Percentiles rank a stretch among this genome's conserved stretches.
These are phyloP conservation scores for Podaxis sp. DNA, from an alignment of 768 basidiomycete genomes.

Conservation along the genomic window DNA sequence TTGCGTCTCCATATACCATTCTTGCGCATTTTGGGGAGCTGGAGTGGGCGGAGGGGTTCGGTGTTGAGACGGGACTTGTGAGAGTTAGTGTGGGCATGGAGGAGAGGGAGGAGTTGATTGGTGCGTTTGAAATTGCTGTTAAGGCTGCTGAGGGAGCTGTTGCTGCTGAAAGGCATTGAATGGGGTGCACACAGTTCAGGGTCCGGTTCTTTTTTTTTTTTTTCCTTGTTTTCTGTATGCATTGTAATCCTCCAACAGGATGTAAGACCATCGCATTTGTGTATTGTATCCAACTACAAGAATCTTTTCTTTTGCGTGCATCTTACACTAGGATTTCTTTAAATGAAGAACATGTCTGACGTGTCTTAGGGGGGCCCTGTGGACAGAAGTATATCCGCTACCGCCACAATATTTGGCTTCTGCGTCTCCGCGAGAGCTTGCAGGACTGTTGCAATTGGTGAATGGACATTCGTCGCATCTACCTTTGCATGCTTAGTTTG, in stretches of 20 bases:
- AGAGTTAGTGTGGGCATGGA: constrained; percentile 93
- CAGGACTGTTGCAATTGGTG: too few relatives aligned
- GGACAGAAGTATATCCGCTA: too few relatives aligned
- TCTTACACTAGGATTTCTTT: not conserved
- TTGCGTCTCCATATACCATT: constrained; percentile 92
- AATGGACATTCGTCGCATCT: too few relatives aligned
- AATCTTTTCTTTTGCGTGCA: not conserved
- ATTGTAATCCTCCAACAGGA: constrained; percentile 33
- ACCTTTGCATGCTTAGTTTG: too few relatives aligned
- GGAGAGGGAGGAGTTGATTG: constrained; percentile 53
- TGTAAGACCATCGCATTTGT: constrained; percentile 18
- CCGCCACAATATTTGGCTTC: too few relatives aligned
- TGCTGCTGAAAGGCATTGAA: not conserved
- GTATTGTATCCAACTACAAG: constrained; percentile 47
- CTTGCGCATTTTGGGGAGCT: constrained; percentile 88
- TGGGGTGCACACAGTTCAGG: not conserved
- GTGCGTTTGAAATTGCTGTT: constrained; percentile 63
- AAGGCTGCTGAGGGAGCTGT: constrained; percentile 63
- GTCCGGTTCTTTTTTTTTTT: constrained; percentile 6
- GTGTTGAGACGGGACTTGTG: constrained; percentile 82
- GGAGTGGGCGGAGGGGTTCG: constrained; percentile 88
- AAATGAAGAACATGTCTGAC: too few relatives aligned
- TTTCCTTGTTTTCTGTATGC: not conserved
- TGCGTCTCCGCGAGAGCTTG: too few relatives aligned
- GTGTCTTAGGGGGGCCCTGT: too few relatives aligned